Conservation (phyloP, 371 early-diverging fungal genomes). For the Mycotypha africana region DNA sequence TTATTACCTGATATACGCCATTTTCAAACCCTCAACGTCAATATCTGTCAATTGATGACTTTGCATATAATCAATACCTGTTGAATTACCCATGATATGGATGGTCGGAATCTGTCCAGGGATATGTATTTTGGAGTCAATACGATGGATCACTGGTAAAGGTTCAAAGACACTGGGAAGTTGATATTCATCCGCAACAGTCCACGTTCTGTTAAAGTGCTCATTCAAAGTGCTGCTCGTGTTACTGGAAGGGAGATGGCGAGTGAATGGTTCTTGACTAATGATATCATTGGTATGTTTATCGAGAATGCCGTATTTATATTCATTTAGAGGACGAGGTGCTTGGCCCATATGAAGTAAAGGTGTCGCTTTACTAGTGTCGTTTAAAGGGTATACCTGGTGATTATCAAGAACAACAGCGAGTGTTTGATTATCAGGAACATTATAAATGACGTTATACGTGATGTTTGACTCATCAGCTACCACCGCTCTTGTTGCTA, state of each 20-base stretch:
- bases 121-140: constrained; percentile 3
- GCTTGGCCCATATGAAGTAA: too few species aligned
- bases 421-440: too few species aligned
- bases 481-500: too few species aligned
- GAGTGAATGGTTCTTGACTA: background rate
- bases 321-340: background rate
- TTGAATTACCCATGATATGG: constrained; percentile 15
- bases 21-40: too few species aligned
- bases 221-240: too few species aligned
- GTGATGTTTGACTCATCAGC: too few species aligned
- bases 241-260: background rate
- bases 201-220: background rate
- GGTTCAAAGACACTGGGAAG: background rate
- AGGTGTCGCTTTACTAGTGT: too few species aligned
- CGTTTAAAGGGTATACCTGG: too few species aligned
- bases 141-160: too few species aligned
- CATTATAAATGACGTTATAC: too few species aligned
- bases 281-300: background rate
- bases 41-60: constrained; percentile 7
- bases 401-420: too few species aligned
- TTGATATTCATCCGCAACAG: background rate
- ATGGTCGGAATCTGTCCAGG: constrained; percentile 26
- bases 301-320: background rate
- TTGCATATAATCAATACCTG: constrained; percentile 14
- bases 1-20: too few species aligned